Conservation (phyloP, 1,139 yeast genomes). For the Sugiyamaella sp. region DNA sequence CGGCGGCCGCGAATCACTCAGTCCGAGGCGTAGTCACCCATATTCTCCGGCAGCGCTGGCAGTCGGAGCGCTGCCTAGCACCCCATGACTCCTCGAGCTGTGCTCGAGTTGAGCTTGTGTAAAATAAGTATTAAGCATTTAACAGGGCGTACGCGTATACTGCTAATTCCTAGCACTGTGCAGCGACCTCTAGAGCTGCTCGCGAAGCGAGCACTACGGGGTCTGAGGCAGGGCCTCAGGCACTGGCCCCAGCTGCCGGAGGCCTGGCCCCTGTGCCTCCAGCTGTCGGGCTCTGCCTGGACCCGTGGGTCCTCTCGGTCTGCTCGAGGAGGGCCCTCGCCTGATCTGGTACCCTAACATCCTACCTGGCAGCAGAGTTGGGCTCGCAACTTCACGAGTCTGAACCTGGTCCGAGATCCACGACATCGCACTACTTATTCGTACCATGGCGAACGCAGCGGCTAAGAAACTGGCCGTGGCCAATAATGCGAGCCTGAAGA, state of each 20-base stretch:
- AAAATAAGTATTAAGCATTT: too few relatives aligned
- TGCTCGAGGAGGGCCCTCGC: neutral
- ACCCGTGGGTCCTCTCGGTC: too few relatives aligned
- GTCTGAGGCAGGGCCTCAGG: neutral
- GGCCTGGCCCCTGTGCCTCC: neutral
- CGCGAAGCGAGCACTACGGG: neutral
- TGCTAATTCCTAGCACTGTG: too few relatives aligned
- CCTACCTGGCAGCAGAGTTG: neutral
- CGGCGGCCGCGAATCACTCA: neutral
- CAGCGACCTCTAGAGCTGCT: neutral
- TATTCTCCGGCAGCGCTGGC: neutral
- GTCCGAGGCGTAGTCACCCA: neutral
- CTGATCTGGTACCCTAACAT: neutral
- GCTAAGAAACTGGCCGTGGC: slow-evolving; percentile 69
- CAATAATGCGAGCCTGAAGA: slow-evolving; percentile 57
- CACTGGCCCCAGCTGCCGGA: slow-evolving; percentile 1
- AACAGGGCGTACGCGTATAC: too few relatives aligned
- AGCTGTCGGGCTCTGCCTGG: neutral
- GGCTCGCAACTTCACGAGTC: neutral
- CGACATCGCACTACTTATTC: too few relatives aligned
- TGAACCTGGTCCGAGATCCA: too few relatives aligned
- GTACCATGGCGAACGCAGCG: slow-evolving; percentile 62
- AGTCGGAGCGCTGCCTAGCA: neutral
- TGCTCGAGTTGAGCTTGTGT: neutral
- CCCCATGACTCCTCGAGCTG: neutral